Base-by-base conservation (phyloP, 176 grass and related monocot genomes). In the Aegilops sharonensis region DNA sequence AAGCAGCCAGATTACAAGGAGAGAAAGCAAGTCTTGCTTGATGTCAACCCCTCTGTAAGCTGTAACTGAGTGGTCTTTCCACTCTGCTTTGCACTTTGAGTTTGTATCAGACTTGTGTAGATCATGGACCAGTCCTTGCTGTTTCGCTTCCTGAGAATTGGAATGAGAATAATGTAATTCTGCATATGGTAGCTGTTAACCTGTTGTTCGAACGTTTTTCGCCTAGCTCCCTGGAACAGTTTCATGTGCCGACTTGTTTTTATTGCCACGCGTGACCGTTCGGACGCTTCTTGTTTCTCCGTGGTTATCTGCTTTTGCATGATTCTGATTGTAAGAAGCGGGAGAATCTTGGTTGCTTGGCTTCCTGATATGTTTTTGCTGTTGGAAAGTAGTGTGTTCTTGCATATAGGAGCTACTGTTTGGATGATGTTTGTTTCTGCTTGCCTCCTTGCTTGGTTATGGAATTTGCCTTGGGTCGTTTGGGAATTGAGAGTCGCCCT, bases 81-180 rank as follows among this genome's bases (percentile, higher is more conserved):
- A 57, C 83, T 75, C 47, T 34, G 36, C 25, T 61, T 68, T 90
- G 78, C 71, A 42, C 27, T 81, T 52, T 81, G 62, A 17, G 65
- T 64, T 14, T 82, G 78, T 86, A 66, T 77, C 72, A 72, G 88
- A 86, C 64, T 3, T 77, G 77, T 84, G 81, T 81, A 84, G 60
- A 84, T 81, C 47, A 30, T 84, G 81, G 17, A 82, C 39, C n/a
- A 52, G 27, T n/a, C 11, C 47, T 36, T 18, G 39, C 64, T 66
- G 21, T 45, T 80, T 76, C n/a, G 23, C 59, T 48, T 88, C 3
- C 17, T 15, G 81, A 31, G 27, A 75, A 45, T 68, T 85, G 27
- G 9, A 39, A 68, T 9, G 45, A 68, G 23, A 85, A 54, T 85
- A 68, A 67, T 85, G 29, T 67, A 29, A 37, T 82, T 77, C 40